Evolutionary conservation across 306 rosid genomes (phyloP).

Genomic region (Lupinus albus): DNA sequence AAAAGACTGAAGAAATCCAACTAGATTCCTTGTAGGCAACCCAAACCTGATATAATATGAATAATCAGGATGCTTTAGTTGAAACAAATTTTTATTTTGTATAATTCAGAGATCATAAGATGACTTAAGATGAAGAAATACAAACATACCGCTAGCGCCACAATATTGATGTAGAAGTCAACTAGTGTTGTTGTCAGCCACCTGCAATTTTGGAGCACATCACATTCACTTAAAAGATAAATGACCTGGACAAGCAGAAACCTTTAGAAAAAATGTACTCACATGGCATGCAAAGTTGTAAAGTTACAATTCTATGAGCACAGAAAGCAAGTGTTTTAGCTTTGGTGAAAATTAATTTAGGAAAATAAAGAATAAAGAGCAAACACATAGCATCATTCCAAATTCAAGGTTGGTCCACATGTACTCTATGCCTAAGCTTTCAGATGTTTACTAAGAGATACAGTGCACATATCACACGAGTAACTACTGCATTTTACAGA

Average conservation of each 20-base stretch:
- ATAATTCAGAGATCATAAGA: slow-evolving; percentile 16
- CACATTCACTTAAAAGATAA: slow-evolving; percentile 28
- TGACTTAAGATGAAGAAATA: slow-evolving; percentile 19
- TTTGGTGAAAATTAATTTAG: slow-evolving; percentile 19
- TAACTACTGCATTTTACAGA: slow-evolving; percentile 22
- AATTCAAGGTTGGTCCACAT: slow-evolving; percentile 11
- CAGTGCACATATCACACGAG: not conserved
- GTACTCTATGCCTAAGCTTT: slow-evolving; percentile 25
- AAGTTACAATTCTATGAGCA: slow-evolving; percentile 25
- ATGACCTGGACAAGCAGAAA: slow-evolving; percentile 34
- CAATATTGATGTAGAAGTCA: slow-evolving; percentile 81
- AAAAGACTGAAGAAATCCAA: slow-evolving; percentile 59
- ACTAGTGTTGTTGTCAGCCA: slow-evolving; percentile 76
- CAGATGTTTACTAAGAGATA: slow-evolving; percentile 24
- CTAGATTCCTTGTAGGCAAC: slow-evolving; percentile 74
- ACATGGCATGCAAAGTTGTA: slow-evolving; percentile 20
- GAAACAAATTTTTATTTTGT: slow-evolving; percentile 30
- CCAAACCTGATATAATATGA: slow-evolving; percentile 69
- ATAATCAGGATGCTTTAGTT: slow-evolving; percentile 23
- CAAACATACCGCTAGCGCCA: slow-evolving; percentile 70
- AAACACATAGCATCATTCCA: slow-evolving; percentile 12
- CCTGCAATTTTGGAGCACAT: slow-evolving; percentile 55
- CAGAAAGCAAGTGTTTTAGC: slow-evolving; percentile 2
- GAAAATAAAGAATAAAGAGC: slow-evolving; percentile 27
- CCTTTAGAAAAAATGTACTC: slow-evolving; percentile 19